Conservation (phyloP, 805 yeast species). For the Saccharomycopsis selenospora region DNA sequence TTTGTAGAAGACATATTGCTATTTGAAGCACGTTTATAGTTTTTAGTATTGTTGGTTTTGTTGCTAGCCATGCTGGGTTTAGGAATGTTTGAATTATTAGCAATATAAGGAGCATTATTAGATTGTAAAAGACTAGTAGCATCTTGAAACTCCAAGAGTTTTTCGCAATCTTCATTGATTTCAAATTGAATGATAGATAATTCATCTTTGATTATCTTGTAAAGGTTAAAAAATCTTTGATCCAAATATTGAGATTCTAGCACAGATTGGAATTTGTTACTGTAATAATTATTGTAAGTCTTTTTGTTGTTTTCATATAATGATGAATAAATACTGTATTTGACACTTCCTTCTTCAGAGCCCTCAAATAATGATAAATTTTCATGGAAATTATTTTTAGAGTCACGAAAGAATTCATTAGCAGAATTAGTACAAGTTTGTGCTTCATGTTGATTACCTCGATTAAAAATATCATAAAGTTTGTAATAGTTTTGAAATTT, state of each 20-base stretch:
- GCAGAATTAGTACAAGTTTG: too few relatives aligned
- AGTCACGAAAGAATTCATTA: too few relatives aligned
- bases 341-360: not conserved
- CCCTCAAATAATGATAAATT: not conserved
- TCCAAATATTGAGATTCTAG: conserved; percentile 1
- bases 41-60: not conserved
- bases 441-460: not conserved
- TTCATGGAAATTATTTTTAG: not conserved
- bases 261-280: conserved; percentile 6
- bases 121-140: not conserved
- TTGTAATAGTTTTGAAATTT: conserved; percentile 14
- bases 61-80: too few relatives aligned
- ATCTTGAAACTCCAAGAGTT: not conserved
- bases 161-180: conserved; percentile 1
- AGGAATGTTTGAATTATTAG: too few relatives aligned
- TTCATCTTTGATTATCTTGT: conserved; percentile 11
- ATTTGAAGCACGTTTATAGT: not conserved
- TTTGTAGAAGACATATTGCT: not conserved
- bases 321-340: conserved; percentile 2
- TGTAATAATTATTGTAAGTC: conserved; percentile 11
- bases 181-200: conserved; percentile 7
- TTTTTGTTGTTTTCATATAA: conserved; percentile 13
- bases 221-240: not conserved
- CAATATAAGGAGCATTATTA: not conserved
- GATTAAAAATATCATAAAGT: not conserved